Conservation (phyloP, 257 asterid species). For the Primulina huaijiensis region DNA sequence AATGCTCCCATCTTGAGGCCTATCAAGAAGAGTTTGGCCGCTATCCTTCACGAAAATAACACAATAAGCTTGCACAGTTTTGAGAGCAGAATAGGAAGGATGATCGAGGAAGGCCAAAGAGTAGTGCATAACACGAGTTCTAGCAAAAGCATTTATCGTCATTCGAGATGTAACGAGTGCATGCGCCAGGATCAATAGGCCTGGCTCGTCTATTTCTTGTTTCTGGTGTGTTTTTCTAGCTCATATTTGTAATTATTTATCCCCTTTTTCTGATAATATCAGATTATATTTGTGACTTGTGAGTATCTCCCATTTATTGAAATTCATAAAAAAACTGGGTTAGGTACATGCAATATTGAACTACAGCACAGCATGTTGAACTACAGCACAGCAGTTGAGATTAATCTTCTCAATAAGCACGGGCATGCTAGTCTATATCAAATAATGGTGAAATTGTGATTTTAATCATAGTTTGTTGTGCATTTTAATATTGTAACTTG, state of each 20-base stretch:
- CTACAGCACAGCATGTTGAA: too few species aligned
- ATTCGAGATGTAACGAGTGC: slow-evolving; percentile 65
- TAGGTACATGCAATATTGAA: too few species aligned
- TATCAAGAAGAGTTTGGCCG: slow-evolving; percentile 79
- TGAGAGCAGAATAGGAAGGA: slow-evolving; percentile 59
- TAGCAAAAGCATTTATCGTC: slow-evolving; percentile 70
- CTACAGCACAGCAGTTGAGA: too few species aligned
- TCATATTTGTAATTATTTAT: not conserved
- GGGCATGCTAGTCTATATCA: too few species aligned
- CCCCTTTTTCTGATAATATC: not conserved
- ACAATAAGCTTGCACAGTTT: slow-evolving; percentile 62
- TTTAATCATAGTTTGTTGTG: too few species aligned
- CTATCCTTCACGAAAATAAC: slow-evolving; percentile 55
- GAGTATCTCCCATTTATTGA: too few species aligned
- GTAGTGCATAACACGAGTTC: slow-evolving; percentile 34
- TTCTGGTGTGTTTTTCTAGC: not conserved
- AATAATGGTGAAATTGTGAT: too few species aligned
- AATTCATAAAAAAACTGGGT: too few species aligned
- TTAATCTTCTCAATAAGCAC: too few species aligned
- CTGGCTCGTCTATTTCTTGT: not conserved
- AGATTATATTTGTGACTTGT: not conserved
- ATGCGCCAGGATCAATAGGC: slow-evolving; percentile 58
- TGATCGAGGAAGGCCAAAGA: slow-evolving; percentile 82
- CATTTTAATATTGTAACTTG: too few species aligned
- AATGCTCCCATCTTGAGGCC: slow-evolving; percentile 79